Evolutionary conservation across 805 yeast genomes (phyloP), one percentile per base, ranked within the genome.

Genomic region (Monosporozyma siamensis): DNA sequence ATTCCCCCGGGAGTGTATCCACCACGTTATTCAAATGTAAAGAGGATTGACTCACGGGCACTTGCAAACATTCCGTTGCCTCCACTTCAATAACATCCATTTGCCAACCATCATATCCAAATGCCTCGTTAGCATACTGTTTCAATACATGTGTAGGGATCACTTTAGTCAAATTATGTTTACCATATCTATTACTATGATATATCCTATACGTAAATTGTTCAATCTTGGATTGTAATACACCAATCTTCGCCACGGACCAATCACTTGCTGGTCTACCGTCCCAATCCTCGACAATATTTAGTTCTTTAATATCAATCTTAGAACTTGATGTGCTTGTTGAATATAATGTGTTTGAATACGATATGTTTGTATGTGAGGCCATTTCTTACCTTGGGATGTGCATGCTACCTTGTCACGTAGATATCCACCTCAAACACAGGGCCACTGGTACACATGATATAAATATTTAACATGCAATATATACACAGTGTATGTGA

Each of bases 21-120:
- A 8, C 2, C 10, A 15, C 9, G 8, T 24, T n/a, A 17, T 24
- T 15, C 9, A 34, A 17, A 35, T 24, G 7, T 35, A 14, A 4
- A 9, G 21, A 7, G 6, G 38, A 35, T 14, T 23, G 34, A 4
- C 29, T 20, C 9, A 20, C 22, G 12, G 42, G 41, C 25, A 41
- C 23, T 20, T 32, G 44, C n/a, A 36, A 39, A 23, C 48, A 43
- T 39, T 57, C 56, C 11, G 43, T 40, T 2, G 48, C 53, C 22
- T 55, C 49, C 1, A 59, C 44, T 12, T 57, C 53, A 1, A 67
- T 22, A 1, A 77, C 58, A 38, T 66, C 67, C 25, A 72, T 63
- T 6, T 70, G 66, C 82, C 82, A 77, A 7, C 82, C 82, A 46
- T 74, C 66, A 52, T 62, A 72, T 0, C 81, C 82, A 58, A 75